A percentile compares a stretch with the other conserved stretches of the same genome.
These are phyloP conservation scores for Heliamphora pulchella DNA, from an alignment of 179 eudicot genomes.

Conservation along the genomic window DNA sequence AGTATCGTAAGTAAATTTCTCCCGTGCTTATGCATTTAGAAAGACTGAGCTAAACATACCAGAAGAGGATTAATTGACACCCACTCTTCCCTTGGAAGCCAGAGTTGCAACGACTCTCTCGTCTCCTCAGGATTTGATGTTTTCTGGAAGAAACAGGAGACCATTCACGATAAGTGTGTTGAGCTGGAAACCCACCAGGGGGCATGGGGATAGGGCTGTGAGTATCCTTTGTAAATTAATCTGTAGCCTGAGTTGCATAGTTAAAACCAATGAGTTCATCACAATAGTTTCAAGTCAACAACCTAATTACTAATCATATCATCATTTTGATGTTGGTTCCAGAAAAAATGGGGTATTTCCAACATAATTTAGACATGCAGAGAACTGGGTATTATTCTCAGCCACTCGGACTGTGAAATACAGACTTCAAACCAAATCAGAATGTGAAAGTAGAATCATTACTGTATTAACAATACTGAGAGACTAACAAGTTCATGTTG, in stretches of 20 bases:
- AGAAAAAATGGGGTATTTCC: neutral
- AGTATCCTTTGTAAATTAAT: neutral
- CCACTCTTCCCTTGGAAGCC: conserved; percentile 98
- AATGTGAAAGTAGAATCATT: neutral
- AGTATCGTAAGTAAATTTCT: too few species aligned
- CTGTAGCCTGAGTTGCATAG: neutral
- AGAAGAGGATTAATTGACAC: conserved; percentile 78
- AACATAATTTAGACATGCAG: neutral
- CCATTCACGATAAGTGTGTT: neutral
- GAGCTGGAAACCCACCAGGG: too few species aligned
- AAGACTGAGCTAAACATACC: conserved; percentile 37
- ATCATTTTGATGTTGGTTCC: neutral
- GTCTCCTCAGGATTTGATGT: conserved; percentile 83
- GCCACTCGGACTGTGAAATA: neutral
- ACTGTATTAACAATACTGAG: neutral
- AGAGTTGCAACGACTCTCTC: conserved; percentile 60
- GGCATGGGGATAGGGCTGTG: neutral
- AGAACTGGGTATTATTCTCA: neutral
- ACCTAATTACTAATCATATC: neutral
- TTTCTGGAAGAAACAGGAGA: conserved; percentile 32
- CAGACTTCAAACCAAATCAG: neutral
- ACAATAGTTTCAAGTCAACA: neutral
- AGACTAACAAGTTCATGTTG: neutral
- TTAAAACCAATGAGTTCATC: neutral
- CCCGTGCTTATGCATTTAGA: neutral